Evolutionary conservation across 1,284 basidiomycete species (phyloP), one percentile per base, ranked within the genome.

Genomic region (Tylopilus orsonianus): DNA sequence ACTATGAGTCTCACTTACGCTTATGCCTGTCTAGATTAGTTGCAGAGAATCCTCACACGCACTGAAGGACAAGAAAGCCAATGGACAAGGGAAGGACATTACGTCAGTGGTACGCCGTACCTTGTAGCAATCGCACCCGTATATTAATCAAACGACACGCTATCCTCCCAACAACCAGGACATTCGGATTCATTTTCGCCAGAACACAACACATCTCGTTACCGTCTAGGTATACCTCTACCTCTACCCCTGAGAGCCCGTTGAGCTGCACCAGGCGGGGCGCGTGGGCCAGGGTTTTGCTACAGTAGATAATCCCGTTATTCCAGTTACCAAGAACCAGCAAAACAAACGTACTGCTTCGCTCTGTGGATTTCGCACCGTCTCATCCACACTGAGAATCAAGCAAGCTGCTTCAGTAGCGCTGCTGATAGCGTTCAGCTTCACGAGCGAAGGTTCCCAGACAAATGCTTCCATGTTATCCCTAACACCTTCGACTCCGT

Each of bases 381-480:
- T 97, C 75, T 97, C 94, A 64, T 97, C 94, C 5, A 97, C 90
- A 57, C 90, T 93, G 50, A 97, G 71, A 59, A 99, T 94, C 67
- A 99, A 71, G 70, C 92, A 97, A 8, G 96, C 95, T 9, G 97
- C 97, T 72, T 99, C 97, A 14, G 93, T 80, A 12, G 97, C 96
- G 61, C 92, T 95, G 65, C 84, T 87, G 61, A 99, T 85, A 16
- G 96, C 97, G 65, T 99, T 99, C 52, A 88, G 77, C 74, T 99
- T 98, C 63, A 99, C 91, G 47, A 99, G 75, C 56, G 89, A 88
- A 13, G 97, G 96, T 68, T 99, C 97, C 96, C 97, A 99, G 8
- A 99, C 95, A 66, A 98, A 99, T 42, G 89, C 88, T 51, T 93
- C 90, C 87, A 98, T 89, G 71, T 98, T 97, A 72, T 99, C 86